Percentiles rank a stretch among this genome's conserved stretches.
These are phyloP conservation scores for Aegilops umbellulata DNA, from an alignment of 176 grass and related monocot species.

Conservation along the genomic window DNA sequence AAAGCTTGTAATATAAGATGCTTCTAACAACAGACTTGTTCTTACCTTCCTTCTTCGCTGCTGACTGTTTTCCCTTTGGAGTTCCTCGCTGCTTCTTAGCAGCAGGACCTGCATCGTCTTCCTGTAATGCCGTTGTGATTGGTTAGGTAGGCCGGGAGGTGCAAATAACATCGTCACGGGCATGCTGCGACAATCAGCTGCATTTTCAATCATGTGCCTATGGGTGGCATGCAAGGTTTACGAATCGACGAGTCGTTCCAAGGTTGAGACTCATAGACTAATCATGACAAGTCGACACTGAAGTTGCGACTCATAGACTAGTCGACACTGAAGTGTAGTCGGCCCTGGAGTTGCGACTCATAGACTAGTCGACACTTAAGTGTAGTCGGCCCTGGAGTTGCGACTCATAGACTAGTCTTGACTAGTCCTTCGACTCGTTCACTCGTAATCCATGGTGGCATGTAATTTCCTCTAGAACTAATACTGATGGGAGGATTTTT, in stretches of 20 bases:
- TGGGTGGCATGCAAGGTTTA: too few relatives aligned
- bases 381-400: too few relatives aligned
- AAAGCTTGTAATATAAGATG: neutral
- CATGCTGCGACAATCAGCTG: neutral
- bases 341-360: too few relatives aligned
- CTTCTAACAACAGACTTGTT: neutral
- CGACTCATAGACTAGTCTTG: too few relatives aligned
- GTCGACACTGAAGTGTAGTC: too few relatives aligned
- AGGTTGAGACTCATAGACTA: too few relatives aligned
- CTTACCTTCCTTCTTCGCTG: neutral
- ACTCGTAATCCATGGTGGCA: neutral
- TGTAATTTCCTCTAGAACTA: neutral
- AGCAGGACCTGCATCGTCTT: neutral
- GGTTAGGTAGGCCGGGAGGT: neutral
- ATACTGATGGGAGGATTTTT: neutral
- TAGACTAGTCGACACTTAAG: too few relatives aligned
- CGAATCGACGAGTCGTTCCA: too few relatives aligned
- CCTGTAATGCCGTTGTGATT: constrained; percentile 1
- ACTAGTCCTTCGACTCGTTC: too few relatives aligned
- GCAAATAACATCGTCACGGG: neutral
- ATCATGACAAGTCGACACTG: too few relatives aligned
- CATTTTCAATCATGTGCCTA: neutral
- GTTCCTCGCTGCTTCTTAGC: neutral
- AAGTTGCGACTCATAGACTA: too few relatives aligned
- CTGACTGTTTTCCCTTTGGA: neutral